phyloP scores from a whole-genome alignment of 2,329 filamentous ascomycete species.

The Fusarium domesticum region DNA sequence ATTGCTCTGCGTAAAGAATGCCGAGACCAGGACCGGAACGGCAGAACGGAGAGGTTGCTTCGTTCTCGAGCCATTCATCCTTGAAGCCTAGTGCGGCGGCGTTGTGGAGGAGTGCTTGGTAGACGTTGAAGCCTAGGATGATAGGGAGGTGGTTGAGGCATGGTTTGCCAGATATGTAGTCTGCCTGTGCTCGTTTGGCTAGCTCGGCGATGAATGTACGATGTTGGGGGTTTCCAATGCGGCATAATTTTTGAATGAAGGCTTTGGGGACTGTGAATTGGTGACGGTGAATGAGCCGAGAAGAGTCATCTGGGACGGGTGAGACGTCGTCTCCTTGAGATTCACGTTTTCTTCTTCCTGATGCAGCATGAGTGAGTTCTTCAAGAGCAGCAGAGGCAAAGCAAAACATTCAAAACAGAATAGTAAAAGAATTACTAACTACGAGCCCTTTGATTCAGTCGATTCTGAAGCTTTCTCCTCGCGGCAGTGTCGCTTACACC shows the following conservation, averaged over 20 bases:
- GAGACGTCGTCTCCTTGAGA: not conserved
- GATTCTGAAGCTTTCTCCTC: slow-evolving; percentile 6
- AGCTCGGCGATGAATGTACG: not conserved
- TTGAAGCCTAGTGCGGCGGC: slow-evolving; percentile 1
- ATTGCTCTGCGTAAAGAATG: not conserved
- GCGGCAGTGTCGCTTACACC: slow-evolving; percentile 4
- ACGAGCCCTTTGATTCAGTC: slow-evolving; percentile 8
- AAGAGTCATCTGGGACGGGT: too few relatives aligned
- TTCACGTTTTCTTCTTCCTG: not conserved
- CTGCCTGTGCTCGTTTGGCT: slow-evolving; percentile 4
- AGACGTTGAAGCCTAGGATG: slow-evolving; percentile 7
- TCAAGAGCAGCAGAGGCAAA: too few relatives aligned
- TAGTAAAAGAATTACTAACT: not conserved
- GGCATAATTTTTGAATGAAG: not conserved
- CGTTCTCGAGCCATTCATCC: slow-evolving; percentile 4
- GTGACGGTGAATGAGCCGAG: too few relatives aligned
- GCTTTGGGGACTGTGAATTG: not conserved
- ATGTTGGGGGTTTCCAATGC: not conserved
- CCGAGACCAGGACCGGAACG: slow-evolving; percentile 2
- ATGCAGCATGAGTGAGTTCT: not conserved
- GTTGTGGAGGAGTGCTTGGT: not conserved
- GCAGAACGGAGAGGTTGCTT: slow-evolving; percentile 5
- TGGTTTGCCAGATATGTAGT: slow-evolving; percentile 2
- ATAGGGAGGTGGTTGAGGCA: not conserved
- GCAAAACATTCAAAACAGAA: not conserved